Base-by-base conservation (phyloP, 768 basidiomycete species). In the Hydnomerulius pinastri region DNA sequence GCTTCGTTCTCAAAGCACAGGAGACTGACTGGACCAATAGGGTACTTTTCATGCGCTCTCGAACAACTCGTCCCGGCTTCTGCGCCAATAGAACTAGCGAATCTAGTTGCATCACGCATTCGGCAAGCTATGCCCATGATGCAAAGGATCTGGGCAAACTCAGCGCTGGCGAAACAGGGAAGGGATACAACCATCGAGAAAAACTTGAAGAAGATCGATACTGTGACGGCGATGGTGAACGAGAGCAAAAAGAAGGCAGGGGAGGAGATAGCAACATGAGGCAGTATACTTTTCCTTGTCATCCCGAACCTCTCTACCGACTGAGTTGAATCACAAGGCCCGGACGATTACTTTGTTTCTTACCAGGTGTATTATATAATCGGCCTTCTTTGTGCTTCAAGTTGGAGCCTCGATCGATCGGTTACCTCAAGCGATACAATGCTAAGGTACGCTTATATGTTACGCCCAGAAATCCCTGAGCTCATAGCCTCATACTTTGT, bases 71-170 rank as follows among this genome's bases (percentile, higher is more conserved):
- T 29, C 25, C 29, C 11, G 18, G 30, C n/a, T 10, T 32, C 47
- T 28, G n/a, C 23, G 13, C 24, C 23, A 13, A 23, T 51, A 30
- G 7, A 15, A 4, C 46, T 37, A 12, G 43, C 45, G 29, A 21
- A 36, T 4, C 0, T 4, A n/a, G 38, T 33, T 20, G 51, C 50
- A 5, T 5, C 10, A 13, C 20, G 21, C 20, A 18, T 55, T 11
- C 36, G 45, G 39, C 3, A 3, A 27, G 21, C 51, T 11, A 33
- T 46, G 24, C 54, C 54, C 0, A 55, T 40, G 32, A 55, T 55
- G 51, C 44, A 33, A 42, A 41, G 37, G 25, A 43, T 55, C 17
- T 55, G 54, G 54, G 28, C 27, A n/a, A 6, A 30, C 25, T 52
- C 51, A 17, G 29, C 37, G 12, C 30, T 39, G 24, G 48, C 50